A percentile compares a stretch with the other conserved stretches of the same genome.
Evolutionary conservation across 2,329 filamentous ascomycete species (phyloP).

Genomic region (Orbilia quercus): DNA sequence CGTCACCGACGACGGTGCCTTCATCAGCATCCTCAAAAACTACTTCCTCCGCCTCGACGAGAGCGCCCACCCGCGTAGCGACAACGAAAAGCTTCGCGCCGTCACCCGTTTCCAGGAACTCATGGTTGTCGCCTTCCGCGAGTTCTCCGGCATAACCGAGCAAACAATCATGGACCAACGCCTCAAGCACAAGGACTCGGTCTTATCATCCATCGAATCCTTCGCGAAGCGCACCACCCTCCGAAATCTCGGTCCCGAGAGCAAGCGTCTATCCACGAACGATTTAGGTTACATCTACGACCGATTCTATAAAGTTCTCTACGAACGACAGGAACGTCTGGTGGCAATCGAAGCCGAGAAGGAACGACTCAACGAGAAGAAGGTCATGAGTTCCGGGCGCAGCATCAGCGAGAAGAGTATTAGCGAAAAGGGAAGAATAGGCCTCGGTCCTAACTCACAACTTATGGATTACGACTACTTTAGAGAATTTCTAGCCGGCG

Average conservation of each 20-base stretch:
- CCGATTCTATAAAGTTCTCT: constrained; percentile 89
- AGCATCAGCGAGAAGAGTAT: constrained; percentile 56
- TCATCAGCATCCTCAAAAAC: constrained; percentile 93
- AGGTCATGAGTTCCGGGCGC: constrained; percentile 39
- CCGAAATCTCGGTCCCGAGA: constrained; percentile 92
- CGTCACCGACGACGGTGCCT: constrained; percentile 91
- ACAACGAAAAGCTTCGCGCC: constrained; percentile 91
- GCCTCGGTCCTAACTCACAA: constrained; percentile 86
- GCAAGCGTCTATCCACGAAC: constrained; percentile 85
- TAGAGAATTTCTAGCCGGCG: constrained; percentile 87
- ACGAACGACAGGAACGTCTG: constrained; percentile 87
- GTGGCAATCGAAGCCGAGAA: constrained; percentile 80
- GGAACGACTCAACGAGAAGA: constrained; percentile 62
- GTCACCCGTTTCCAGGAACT: constrained; percentile 97
- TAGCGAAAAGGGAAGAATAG: constrained; percentile 85
- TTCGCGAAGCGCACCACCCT: constrained; percentile 98
- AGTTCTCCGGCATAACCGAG: constrained; percentile 95
- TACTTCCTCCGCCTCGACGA: constrained; percentile 95
- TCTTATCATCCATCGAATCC: constrained; percentile 94
- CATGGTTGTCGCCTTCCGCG: constrained; percentile 99
- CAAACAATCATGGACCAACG: constrained; percentile 89
- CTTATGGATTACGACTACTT: constrained; percentile 98
- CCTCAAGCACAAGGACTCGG: constrained; percentile 90
- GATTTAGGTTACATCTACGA: constrained; percentile 93
- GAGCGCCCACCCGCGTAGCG: constrained; percentile 92